Conservation (phyloP, 2,329 filamentous ascomycete species). For the Ophiocordyceps camponoti-floridani region DNA sequence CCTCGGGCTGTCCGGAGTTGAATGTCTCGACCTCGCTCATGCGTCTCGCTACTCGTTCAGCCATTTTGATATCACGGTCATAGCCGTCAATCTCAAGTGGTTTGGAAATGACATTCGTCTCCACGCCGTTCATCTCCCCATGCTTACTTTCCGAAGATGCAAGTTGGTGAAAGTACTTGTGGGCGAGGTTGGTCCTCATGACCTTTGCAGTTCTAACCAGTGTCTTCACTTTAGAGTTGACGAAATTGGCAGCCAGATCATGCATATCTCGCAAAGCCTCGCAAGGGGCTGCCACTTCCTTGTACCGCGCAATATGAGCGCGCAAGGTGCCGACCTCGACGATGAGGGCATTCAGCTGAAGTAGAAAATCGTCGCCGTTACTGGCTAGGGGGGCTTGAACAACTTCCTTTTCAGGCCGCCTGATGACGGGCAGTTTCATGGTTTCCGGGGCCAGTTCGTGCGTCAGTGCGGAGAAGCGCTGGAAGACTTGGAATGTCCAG, state of each 20-base stretch:
- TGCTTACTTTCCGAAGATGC: not conserved
- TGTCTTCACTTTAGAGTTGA: not conserved
- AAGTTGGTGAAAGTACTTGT: not conserved
- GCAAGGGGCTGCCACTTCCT: not conserved
- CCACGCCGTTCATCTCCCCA: not conserved
- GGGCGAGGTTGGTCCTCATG: not conserved
- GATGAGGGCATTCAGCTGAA: not conserved
- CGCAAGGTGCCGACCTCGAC: not conserved
- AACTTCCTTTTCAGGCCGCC: not conserved
- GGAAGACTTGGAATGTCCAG: not conserved
- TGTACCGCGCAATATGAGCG: not conserved
- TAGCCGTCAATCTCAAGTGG: not conserved
- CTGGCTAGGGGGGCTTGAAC: too few species aligned
- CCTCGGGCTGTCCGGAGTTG: too few species aligned
- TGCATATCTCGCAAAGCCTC: not conserved
- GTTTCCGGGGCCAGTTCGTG: not conserved
- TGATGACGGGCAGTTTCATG: not conserved
- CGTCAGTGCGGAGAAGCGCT: not conserved
- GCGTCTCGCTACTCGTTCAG: too few species aligned
- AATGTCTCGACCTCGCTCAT: too few species aligned
- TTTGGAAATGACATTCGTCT: not conserved
- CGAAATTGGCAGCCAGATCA: not conserved
- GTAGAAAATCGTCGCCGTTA: too few species aligned
- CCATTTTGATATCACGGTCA: too few species aligned
- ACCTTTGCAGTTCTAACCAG: not conserved